Percentiles rank a stretch among this genome's conserved stretches.
These are phyloP conservation scores for Leishmania tropica DNA, from an alignment of 208 protist species.

Conservation along the genomic window DNA sequence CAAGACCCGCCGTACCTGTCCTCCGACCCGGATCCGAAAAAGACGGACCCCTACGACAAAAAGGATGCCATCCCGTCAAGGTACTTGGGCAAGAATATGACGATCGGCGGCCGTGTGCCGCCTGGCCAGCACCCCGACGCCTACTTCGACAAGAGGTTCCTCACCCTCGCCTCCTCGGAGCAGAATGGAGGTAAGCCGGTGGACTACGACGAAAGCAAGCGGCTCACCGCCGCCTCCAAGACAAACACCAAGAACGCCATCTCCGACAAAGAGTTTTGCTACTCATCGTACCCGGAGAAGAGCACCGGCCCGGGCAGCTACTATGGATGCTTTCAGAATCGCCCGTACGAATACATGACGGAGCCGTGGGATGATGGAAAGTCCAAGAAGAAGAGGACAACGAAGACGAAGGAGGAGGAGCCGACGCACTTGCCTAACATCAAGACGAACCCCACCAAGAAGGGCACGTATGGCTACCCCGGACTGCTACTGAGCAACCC, in stretches of 20 bases:
- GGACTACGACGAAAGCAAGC: conserved; percentile 51
- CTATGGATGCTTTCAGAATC: conserved; percentile 82
- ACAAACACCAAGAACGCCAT: conserved; percentile 46
- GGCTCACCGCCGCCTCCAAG: conserved; percentile 31
- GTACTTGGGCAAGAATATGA: conserved; percentile 80
- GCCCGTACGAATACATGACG: conserved; percentile 77
- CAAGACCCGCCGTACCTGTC: conserved; percentile 80
- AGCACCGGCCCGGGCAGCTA: conserved; percentile 88
- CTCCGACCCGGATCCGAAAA: conserved; percentile 62
- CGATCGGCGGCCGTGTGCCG: conserved; percentile 34
- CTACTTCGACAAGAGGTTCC: conserved; percentile 77
- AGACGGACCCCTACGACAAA: conserved; percentile 86
- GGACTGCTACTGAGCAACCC: conserved; percentile 65
- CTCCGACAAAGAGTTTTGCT: conserved; percentile 67
- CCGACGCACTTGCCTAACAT: conserved; percentile 73
- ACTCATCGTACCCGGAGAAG: conserved; percentile 66
- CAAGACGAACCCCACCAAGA: conserved; percentile 77
- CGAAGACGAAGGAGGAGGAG: conserved; percentile 7
- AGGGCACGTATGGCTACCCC: conserved; percentile 82
- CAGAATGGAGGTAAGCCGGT: conserved; percentile 73
- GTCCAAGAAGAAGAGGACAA: conserved; percentile 31
- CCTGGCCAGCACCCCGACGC: conserved; percentile 56
- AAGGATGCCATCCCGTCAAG: conserved; percentile 78
- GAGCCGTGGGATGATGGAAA: conserved; percentile 56
- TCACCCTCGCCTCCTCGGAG: conserved; percentile 76